Base-by-base conservation (phyloP, 2,329 filamentous ascomycete genomes). In the Diaporthe destruens region DNA sequence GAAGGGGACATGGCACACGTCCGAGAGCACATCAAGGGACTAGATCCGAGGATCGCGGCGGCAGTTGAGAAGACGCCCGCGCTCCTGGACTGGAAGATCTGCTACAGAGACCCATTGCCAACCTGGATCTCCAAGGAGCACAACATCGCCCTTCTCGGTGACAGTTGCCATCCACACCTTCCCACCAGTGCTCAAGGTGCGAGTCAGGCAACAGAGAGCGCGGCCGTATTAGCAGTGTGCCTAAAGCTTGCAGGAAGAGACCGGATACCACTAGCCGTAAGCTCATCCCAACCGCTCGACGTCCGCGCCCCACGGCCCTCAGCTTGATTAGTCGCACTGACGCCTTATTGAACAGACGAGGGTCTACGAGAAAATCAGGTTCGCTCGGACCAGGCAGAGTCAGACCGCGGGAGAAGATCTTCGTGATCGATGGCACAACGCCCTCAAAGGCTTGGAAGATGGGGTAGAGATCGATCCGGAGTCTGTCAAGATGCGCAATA, bases 11-110 rank as follows among this genome's bases (percentile, higher is more conserved):
- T 85, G 78, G 79, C 83, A 23, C 82, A 84, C 39, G 84, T 86
- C 34, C 79, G 81, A 29, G 79, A 80, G 67, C 77, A 80, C 18
- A 79, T 82, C 1, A 74, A 75, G 55, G 78, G 80, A 66, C 79
- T 86, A 70, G 85, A 87, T 77, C 85, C 85, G 0, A 79, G 81
- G 25, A 85, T 87, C 56, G 81, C 81, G 25, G 83, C 83, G 1
- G 84, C 86, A 2, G 82, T 88, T n/a, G 78, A 81, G 39, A 82
- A 82, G 73, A 87, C 84, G 11, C 80, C 82, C 32, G 77, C 79
- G 3, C 84, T 85, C 29, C 81, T 89, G 1, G 86, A 88, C 76
- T 89, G 86, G 86, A 88, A 87, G 75, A 85, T 89, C 32, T 86
- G 86, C 56, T 88, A 87, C 73, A 82, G 87, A 53, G 85, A 88